phyloP scores from a whole-genome alignment of 331 rosid species.

The Saraca asoca region DNA sequence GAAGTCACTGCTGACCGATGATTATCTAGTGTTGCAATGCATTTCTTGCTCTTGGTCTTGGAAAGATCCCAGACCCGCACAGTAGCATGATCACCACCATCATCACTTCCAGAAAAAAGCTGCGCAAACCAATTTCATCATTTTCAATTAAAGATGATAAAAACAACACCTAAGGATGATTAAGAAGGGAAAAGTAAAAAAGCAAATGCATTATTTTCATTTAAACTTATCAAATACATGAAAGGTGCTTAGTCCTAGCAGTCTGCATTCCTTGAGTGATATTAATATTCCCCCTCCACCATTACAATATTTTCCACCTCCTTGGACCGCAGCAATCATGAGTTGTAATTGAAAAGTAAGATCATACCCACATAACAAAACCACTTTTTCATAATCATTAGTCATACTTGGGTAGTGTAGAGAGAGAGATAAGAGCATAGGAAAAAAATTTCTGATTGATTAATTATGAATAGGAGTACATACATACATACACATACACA shows the following conservation, averaged over 20 bases:
- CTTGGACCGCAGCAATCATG: slow-evolving; percentile 11
- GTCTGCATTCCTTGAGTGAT: neutral
- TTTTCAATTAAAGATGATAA: slow-evolving; percentile 17
- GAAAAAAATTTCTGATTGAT: too few species aligned
- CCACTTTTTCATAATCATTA: too few species aligned
- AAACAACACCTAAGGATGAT: slow-evolving; percentile 6
- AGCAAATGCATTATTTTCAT: slow-evolving; percentile 11
- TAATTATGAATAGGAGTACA: too few species aligned
- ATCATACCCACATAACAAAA: neutral
- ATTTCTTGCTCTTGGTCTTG: slow-evolving; percentile 55
- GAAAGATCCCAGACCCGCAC: slow-evolving; percentile 82
- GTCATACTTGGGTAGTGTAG: too few species aligned
- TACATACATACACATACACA: too few species aligned
- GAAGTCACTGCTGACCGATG: slow-evolving; percentile 86
- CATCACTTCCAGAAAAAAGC: slow-evolving; percentile 98
- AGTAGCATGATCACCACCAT: slow-evolving; percentile 79
- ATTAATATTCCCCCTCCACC: neutral
- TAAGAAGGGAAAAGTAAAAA: neutral
- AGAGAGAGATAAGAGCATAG: too few species aligned
- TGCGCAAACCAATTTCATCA: slow-evolving; percentile 38
- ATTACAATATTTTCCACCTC: slow-evolving; percentile 11
- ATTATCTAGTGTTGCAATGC: slow-evolving; percentile 63
- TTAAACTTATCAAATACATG: neutral
- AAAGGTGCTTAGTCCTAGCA: slow-evolving; percentile 12
- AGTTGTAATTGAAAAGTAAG: slow-evolving; percentile 2